Evolutionary conservation across 108 stramenopile genomes (phyloP).

Genomic region (Fragilaria crotonensis): DNA sequence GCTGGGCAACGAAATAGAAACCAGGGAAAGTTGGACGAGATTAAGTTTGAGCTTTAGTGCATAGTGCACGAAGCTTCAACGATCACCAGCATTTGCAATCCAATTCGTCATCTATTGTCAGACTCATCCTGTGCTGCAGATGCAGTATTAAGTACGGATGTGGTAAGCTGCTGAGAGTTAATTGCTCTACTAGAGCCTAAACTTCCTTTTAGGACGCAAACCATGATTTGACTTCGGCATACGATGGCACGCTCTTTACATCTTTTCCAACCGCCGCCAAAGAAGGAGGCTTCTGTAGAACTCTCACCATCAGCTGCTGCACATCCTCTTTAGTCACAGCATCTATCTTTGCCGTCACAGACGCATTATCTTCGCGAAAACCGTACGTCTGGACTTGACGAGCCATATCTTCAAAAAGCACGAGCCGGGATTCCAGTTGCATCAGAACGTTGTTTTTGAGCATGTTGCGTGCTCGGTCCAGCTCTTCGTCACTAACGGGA

Average conservation of each 20-base stretch:
- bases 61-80: too few species aligned
- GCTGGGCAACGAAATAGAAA: too few species aligned
- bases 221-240: slow-evolving; percentile 66
- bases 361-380: slow-evolving; percentile 66
- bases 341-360: slow-evolving; percentile 89
- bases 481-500: slow-evolving; percentile 74
- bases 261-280: slow-evolving; percentile 80
- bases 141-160: too few species aligned
- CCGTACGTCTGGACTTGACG: slow-evolving; percentile 95
- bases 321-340: slow-evolving; percentile 87
- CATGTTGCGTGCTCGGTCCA: slow-evolving; percentile 95
- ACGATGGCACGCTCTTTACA: slow-evolving; percentile 51
- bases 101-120: too few species aligned
- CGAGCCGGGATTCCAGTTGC: slow-evolving; percentile 89
- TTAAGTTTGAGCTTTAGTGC: too few species aligned
- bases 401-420: slow-evolving; percentile 96
- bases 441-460: slow-evolving; percentile 95
- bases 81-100: too few species aligned
- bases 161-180: too few species aligned
- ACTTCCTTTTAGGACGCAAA: slow-evolving; percentile 12
- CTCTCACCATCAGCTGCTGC: slow-evolving; percentile 58
- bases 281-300: slow-evolving; percentile 64
- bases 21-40: too few species aligned
- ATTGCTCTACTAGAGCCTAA: too few species aligned
- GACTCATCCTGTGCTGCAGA: too few species aligned